phyloP scores from a whole-genome alignment of 139 green algal species.

The Micractinium sp. region DNA sequence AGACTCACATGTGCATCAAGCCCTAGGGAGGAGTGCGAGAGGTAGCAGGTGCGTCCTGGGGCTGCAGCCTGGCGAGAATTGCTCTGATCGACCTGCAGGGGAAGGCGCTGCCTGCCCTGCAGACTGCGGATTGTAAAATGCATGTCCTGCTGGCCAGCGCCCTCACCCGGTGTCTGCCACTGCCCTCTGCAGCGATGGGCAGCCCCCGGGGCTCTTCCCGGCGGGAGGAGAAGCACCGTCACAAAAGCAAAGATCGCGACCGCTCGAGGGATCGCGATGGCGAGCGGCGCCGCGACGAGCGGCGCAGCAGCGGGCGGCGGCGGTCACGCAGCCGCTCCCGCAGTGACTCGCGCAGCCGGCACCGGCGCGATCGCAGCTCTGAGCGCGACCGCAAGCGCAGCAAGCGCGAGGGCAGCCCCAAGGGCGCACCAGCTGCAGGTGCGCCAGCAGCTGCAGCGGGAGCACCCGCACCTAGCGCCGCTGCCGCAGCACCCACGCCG shows the following conservation, averaged over 20 bases:
- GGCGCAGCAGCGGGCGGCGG: neutral
- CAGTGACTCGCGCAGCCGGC: neutral
- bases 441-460: neutral
- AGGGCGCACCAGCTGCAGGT: neutral
- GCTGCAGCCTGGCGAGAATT: too few species aligned
- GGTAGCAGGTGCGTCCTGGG: too few species aligned
- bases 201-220: constrained; percentile 1
- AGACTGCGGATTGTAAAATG: too few species aligned
- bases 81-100: too few species aligned
- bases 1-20: too few species aligned
- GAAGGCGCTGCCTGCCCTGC: too few species aligned
- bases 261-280: constrained; percentile 6
- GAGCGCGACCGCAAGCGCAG: constrained; percentile 20
- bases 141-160: too few species aligned
- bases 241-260: neutral
- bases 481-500: neutral
- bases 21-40: too few species aligned
- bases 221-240: neutral
- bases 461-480: neutral
- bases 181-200: neutral
- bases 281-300: neutral
- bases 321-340: constrained; percentile 12
- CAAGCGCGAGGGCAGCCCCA: neutral
- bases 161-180: too few species aligned
- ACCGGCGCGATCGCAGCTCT: constrained; percentile 3